These are phyloP conservation scores for Arachnomyces sp. DNA, from an alignment of 2,329 filamentous ascomycete genomes.

Conservation along the genomic window DNA sequence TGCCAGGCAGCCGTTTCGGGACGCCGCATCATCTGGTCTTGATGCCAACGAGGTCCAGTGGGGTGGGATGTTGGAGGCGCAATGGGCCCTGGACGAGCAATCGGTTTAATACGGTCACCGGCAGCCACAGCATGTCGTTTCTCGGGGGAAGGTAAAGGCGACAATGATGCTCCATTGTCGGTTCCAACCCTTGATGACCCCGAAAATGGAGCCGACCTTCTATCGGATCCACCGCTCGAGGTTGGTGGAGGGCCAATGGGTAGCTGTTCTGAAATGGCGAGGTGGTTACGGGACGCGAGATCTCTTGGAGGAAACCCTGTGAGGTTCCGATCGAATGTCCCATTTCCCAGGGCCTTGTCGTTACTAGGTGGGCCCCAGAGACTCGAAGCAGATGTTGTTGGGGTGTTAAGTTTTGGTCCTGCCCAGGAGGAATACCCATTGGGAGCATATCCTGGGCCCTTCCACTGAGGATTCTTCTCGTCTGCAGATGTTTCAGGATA, in stretches of 20 bases:
- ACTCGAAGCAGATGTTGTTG: constrained; percentile 35
- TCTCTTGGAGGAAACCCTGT: constrained; percentile 41
- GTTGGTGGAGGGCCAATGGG: constrained; percentile 24
- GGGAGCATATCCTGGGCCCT: constrained; percentile 28
- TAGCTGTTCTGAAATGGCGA: constrained; percentile 31
- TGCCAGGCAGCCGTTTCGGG: constrained; percentile 33
- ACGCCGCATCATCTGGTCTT: constrained; percentile 22
- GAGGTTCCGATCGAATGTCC: constrained; percentile 51
- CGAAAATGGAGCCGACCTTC: constrained; percentile 22
- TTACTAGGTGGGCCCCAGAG: constrained; percentile 52
- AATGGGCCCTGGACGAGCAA: constrained; percentile 38
- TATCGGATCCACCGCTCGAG: constrained; percentile 11
- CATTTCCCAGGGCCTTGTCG: constrained; percentile 54
- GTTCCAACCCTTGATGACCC: constrained; percentile 23
- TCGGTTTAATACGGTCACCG: constrained; percentile 32
- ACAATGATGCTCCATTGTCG: constrained; percentile 25
- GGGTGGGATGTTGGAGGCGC: constrained; percentile 35
- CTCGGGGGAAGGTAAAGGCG: constrained; percentile 33
- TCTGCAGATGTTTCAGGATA: constrained; percentile 20
- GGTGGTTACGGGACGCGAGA: constrained; percentile 31
- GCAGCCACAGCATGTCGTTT: constrained; percentile 26
- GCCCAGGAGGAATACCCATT: constrained; percentile 32
- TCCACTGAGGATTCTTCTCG: constrained; percentile 30
- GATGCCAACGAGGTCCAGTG: constrained; percentile 18
- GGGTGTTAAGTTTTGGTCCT: constrained; percentile 26